These are phyloP conservation scores for Herpetospermum pedunculosum DNA, from an alignment of 306 rosid species.

Conservation along the genomic window DNA sequence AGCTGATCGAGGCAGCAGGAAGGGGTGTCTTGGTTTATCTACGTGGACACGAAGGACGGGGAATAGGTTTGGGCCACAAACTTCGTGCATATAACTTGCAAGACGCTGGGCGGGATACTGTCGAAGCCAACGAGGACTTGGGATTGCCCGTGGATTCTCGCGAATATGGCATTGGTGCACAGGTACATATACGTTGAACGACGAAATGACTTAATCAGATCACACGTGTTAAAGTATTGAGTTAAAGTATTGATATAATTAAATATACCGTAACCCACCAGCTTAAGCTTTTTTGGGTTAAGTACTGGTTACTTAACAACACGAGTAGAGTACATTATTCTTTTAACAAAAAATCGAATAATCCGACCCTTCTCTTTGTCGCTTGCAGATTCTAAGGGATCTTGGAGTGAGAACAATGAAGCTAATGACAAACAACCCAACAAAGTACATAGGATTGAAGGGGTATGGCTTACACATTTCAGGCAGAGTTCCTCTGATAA, in stretches of 20 bases:
- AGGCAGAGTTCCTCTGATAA: slow-evolving; percentile 61
- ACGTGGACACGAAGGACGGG: slow-evolving; percentile 96
- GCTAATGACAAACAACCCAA: slow-evolving; percentile 84
- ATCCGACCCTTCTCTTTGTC: background rate
- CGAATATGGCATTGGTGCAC: slow-evolving; percentile 94
- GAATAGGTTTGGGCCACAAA: slow-evolving; percentile 94
- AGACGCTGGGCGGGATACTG: slow-evolving; percentile 73
- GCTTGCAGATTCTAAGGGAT: slow-evolving; percentile 54
- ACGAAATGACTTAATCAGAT: no score
- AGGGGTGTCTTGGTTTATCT: slow-evolving; percentile 84
- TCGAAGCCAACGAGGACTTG: slow-evolving; percentile 88
- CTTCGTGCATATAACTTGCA: slow-evolving; percentile 89
- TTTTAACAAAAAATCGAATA: background rate
- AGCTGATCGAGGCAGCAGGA: slow-evolving; percentile 91
- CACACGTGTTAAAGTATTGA: no score
- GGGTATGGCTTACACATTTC: slow-evolving; percentile 72
- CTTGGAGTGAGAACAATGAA: slow-evolving; percentile 77
- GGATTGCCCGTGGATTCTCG: slow-evolving; percentile 95
- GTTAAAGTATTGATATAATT: no score
- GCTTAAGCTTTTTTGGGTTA: no score
- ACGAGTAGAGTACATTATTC: no score
- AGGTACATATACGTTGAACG: slow-evolving; percentile 31
- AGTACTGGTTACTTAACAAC: no score
- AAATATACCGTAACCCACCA: no score
- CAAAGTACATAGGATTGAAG: slow-evolving; percentile 66